Evolutionary conservation across 1,284 basidiomycete species (phyloP).

Genomic region (Amylostereum chailletii): DNA sequence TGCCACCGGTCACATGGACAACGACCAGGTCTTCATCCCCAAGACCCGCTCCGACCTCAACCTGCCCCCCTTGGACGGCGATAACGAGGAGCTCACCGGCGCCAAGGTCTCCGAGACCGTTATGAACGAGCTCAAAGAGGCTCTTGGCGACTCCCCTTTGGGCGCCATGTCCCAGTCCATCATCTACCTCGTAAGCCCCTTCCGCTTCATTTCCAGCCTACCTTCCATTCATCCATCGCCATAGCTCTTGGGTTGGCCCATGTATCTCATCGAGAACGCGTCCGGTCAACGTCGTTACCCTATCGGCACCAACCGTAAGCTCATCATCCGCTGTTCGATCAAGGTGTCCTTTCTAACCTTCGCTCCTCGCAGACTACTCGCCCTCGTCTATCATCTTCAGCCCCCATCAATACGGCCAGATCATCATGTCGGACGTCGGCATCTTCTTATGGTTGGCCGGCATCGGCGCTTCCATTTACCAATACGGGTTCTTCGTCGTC

Average conservation of each 20-base stretch:
- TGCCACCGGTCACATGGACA: constrained; percentile 87
- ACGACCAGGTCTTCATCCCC: constrained; percentile 97
- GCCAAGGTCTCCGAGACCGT: constrained; percentile 64
- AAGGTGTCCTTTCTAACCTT: constrained; percentile 3
- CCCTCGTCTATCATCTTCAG: constrained; percentile 81
- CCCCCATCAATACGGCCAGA: constrained; percentile 72
- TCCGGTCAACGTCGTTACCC: constrained; percentile 89
- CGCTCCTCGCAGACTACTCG: constrained; percentile 58
- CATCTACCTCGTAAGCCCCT: constrained; percentile 58
- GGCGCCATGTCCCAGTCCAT: constrained; percentile 61
- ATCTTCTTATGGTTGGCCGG: constrained; percentile 64
- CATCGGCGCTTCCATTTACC: constrained; percentile 52
- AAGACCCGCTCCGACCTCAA: constrained; percentile 72
- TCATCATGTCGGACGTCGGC: constrained; percentile 84
- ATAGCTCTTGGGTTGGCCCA: constrained; percentile 78
- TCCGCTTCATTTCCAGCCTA: neutral
- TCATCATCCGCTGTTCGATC: neutral
- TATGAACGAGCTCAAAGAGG: constrained; percentile 77
- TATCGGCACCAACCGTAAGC: constrained; percentile 72
- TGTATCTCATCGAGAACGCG: constrained; percentile 81
- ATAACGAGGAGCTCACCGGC: constrained; percentile 63
- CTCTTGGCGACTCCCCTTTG: constrained; percentile 89
- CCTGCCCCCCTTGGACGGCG: constrained; percentile 56
- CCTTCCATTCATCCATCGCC: constrained; percentile 3
- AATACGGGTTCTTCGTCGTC: constrained; percentile 69